These are phyloP conservation scores for Termitomyces sp. DNA, from an alignment of 768 basidiomycete species.

Conservation along the genomic window DNA sequence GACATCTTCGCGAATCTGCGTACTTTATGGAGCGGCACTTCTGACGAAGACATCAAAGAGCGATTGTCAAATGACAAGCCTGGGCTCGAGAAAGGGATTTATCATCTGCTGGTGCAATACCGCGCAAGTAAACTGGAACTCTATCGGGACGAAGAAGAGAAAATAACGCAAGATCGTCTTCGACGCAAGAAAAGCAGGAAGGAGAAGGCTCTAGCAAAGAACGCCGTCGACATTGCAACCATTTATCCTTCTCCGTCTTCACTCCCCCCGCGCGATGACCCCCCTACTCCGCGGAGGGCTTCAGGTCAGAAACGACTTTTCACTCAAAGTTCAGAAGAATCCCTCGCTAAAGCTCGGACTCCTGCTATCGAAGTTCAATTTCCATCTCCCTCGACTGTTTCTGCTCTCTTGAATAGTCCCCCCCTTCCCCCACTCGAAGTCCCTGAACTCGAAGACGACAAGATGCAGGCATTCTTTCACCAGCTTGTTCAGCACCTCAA, in stretches of 20 bases:
- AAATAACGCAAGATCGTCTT: conserved; percentile 30
- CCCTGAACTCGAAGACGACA: conserved; percentile 72
- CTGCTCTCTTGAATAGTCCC: conserved; percentile 24
- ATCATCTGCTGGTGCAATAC: conserved; percentile 85
- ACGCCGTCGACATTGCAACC: conserved; percentile 23
- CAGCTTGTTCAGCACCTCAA: conserved; percentile 82
- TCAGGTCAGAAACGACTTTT: conserved; percentile 26
- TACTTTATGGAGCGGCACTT: conserved; percentile 85
- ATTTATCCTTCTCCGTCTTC: conserved; percentile 27
- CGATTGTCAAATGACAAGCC: conserved; percentile 63
- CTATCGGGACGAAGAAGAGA: conserved; percentile 69
- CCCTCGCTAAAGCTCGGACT: conserved; percentile 1
- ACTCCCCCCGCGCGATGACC: conserved; percentile 51
- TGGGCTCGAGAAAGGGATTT: conserved; percentile 96
- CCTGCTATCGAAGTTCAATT: conserved; percentile 17
- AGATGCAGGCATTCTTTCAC: conserved; percentile 80
- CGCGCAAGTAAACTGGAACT: conserved; percentile 70
- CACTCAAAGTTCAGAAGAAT: conserved; percentile 20
- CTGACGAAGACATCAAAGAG: conserved; percentile 70
- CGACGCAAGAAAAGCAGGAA: conserved; percentile 34
- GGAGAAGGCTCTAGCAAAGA: conserved; percentile 21
- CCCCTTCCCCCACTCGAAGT: conserved; percentile 48
- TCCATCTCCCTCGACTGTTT: conserved; percentile 23
- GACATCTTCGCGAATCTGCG: conserved; percentile 89
- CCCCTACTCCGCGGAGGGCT: conserved; percentile 64